phyloP scores from a whole-genome alignment of 306 rosid species.

The Hylodesmum podocarpum region DNA sequence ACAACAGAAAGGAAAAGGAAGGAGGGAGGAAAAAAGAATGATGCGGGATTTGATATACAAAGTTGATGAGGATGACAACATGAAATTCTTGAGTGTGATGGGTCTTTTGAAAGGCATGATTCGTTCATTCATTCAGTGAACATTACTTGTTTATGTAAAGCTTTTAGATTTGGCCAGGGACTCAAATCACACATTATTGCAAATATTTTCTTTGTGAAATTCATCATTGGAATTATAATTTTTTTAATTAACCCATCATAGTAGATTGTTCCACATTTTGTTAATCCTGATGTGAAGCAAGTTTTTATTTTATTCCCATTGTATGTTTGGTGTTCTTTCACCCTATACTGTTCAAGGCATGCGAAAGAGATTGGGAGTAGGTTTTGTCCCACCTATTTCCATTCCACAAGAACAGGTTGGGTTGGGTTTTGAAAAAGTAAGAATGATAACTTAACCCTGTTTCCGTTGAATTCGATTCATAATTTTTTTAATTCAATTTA shows the following conservation, averaged over 20 bases:
- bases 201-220: neutral
- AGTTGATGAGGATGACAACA: constrained; percentile 25
- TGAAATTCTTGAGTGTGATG: constrained; percentile 17
- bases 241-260: constrained; percentile 8
- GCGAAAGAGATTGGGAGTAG: too few relatives aligned
- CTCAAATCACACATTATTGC: neutral
- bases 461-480: too few relatives aligned
- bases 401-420: too few relatives aligned
- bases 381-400: too few relatives aligned
- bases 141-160: neutral
- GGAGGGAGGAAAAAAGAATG: neutral
- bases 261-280: neutral
- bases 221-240: neutral
- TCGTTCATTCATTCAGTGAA: constrained; percentile 29
- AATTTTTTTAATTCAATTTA: too few relatives aligned
- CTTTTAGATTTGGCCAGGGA: neutral
- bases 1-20: neutral
- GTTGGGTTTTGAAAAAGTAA: too few relatives aligned
- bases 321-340: neutral
- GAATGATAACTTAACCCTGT: too few relatives aligned
- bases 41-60: constrained; percentile 21
- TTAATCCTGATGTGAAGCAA: neutral
- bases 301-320: neutral
- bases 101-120: constrained; percentile 25
- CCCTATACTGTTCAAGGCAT: too few relatives aligned